Conservation (phyloP, 225 moss, liverwort and hornwort genomes). For the Anthoceros angustus region DNA sequence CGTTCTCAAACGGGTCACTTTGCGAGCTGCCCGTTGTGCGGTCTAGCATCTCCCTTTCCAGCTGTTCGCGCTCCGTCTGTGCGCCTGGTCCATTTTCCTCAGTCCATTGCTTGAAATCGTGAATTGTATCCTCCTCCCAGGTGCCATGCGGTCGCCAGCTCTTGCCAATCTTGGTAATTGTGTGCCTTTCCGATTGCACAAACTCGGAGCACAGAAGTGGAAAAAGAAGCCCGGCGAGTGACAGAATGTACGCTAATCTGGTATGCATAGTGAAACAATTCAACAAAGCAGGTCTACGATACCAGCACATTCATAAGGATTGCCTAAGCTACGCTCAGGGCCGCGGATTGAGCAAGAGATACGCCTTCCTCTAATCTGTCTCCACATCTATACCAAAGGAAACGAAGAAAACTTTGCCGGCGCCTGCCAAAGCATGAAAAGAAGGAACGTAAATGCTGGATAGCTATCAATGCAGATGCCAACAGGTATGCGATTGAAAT, state of each 20-base stretch:
- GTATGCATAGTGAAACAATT: background rate
- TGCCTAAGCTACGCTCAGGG: too few relatives aligned
- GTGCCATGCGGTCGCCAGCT: background rate
- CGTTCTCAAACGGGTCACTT: background rate
- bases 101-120: background rate
- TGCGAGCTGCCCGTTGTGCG: background rate
- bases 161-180: background rate
- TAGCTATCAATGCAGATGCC: too few relatives aligned
- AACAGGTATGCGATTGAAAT: too few relatives aligned
- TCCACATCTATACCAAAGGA: too few relatives aligned
- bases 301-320: too few relatives aligned
- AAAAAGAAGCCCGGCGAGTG: background rate
- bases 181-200: background rate
- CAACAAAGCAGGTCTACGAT: too few relatives aligned
- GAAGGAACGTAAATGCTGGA: too few relatives aligned
- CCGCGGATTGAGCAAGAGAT: too few relatives aligned
- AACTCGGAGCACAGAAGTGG: background rate
- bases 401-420: too few relatives aligned
- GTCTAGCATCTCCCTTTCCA: background rate
- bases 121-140: slow-evolving; percentile 1
- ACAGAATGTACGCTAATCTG: background rate
- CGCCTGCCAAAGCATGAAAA: too few relatives aligned
- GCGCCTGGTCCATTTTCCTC: background rate
- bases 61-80: background rate
- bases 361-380: too few relatives aligned